Base-by-base conservation (phyloP, 192 early-diverging fungal species). In the Mortierella hygrophila region DNA sequence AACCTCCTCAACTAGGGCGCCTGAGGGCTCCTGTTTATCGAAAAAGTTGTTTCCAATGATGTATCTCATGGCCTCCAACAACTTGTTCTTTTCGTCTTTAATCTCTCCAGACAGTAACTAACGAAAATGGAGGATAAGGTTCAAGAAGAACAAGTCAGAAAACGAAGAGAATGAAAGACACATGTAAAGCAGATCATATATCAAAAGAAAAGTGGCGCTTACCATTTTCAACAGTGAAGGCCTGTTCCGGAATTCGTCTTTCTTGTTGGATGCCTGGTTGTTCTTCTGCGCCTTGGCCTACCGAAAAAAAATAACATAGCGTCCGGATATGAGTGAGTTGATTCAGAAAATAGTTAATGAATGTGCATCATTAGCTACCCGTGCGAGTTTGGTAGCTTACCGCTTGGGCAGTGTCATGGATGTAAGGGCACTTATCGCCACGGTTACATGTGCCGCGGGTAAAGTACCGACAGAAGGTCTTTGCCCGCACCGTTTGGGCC, bases 21-120 rank as follows among this genome's bases (percentile, higher is more conserved):
- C 80, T 32, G 74, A 35, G 9, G 78, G 78, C 29, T 85, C 77
- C 38, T 63, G 49, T 7, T 74, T 77, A 15, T 82, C 90, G 79
- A 93, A 92, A 88, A 90, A 91, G 70, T 92, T 85, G 74, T 90
- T 91, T 35, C 91, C 88, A 5, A 92, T 74, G 76, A 95, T 90
- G 80, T 91, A 91, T 5, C 93, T 89, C 47, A 95, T 87, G 57
- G 92, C 92, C 70, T 95, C 94, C 65, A 95, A 52, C 13, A 95
- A 72, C 20, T 89, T 83, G 41, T 88, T 91, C 77, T 92, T 91
- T 73, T 95, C 94, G 32, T 90, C 54, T n/a, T 88, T 79, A 73
- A 95, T 93, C 38, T 95, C 94, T 21, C 88, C 81, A 23, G 90
- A 89, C 18, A 95, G 72, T 7, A 95, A 76, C 93, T 93, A 55